These are phyloP conservation scores for Aciculoconidium aculeatum DNA, from an alignment of 805 yeast genomes.

Conservation along the genomic window DNA sequence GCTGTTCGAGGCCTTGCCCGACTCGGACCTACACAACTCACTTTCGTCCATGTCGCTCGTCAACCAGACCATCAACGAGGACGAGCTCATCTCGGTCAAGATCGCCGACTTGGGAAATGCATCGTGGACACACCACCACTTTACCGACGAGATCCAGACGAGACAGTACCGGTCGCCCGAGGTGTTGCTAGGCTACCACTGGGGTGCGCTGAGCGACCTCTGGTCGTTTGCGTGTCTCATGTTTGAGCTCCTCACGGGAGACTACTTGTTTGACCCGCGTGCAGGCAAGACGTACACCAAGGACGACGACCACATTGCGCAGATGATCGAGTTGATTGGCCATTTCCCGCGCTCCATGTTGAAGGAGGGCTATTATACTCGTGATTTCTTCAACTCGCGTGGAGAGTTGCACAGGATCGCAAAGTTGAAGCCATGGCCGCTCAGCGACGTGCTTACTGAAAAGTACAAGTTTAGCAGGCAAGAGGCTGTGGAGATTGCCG, in stretches of 20 bases:
- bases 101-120: conserved; percentile 71
- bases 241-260: conserved; percentile 91
- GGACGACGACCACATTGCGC: conserved; percentile 96
- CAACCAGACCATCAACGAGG: conserved; percentile 12
- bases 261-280: conserved; percentile 87
- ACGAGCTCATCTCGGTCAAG: conserved; percentile 36
- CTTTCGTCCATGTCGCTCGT: conserved; percentile 38
- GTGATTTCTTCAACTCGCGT: conserved; percentile 57
- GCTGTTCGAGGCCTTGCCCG: too few species aligned
- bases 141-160: conserved; percentile 64
- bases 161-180: conserved; percentile 66
- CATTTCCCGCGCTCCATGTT: conserved; percentile 55
- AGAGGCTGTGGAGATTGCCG: conserved; percentile 70
- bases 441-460: conserved; percentile 73
- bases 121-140: conserved; percentile 58
- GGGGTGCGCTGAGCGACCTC: conserved; percentile 95
- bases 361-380: conserved; percentile 54
- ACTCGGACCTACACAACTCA: conserved; percentile 34
- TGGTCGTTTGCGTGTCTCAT: conserved; percentile 95
- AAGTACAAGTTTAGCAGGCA: conserved; percentile 69
- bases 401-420: conserved; percentile 74
- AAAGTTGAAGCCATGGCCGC: conserved; percentile 84
- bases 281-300: conserved; percentile 71
- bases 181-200: conserved; percentile 49
- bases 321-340: conserved; percentile 80